Base-by-base conservation (phyloP, 495 filamentous ascomycete genomes). In the Xylaria grammica region DNA sequence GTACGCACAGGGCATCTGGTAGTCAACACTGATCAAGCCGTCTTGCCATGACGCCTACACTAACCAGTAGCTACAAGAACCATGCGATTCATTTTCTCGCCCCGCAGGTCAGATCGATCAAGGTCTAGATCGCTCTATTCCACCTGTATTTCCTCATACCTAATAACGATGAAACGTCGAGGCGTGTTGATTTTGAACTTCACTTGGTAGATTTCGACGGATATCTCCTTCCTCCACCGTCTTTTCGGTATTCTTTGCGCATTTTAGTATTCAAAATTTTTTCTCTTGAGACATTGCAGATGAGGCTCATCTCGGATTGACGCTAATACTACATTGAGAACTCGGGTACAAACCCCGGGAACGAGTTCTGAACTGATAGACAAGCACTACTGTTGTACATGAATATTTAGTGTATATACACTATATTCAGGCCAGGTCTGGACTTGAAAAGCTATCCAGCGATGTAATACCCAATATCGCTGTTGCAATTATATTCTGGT, bases 91-190 rank as follows among this genome's bases (percentile, higher is more conserved):
- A 59, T 48, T 46, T 48, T 9, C 26, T 22, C 46, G 4, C 42
- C 27, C 56, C 42, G 27, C 42, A 17, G 27, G 42, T 27, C 0
- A n/a, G 27, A 59, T 59, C 40, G 27, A 48, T 59, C 42, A 1
- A 1, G 24, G 42, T 59, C 56, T 59, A 48, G 56, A 59, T 45
- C 24, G 26, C 30, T 29, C 54, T 22, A 36, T 27, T 40, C 38
- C 42, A 34, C 42, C n/a, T 19, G 17, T 17, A 24, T 11, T 59
- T 59, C 42, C 29, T 36, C 11, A 11, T 11, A 6, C 34, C 34
- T 48, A 26, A 32, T 59, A 59, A 48, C 42, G 17, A 46, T 59
- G 56, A 59, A 59, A 59, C 42, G 42, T 48, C 13, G 29, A 59
- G 42, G 20, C n/a, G 27, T 48, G 13, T 17, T 59, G 19, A 15